phyloP scores from a whole-genome alignment of 2,329 filamentous ascomycete genomes.

The Colletotrichum sp. region DNA sequence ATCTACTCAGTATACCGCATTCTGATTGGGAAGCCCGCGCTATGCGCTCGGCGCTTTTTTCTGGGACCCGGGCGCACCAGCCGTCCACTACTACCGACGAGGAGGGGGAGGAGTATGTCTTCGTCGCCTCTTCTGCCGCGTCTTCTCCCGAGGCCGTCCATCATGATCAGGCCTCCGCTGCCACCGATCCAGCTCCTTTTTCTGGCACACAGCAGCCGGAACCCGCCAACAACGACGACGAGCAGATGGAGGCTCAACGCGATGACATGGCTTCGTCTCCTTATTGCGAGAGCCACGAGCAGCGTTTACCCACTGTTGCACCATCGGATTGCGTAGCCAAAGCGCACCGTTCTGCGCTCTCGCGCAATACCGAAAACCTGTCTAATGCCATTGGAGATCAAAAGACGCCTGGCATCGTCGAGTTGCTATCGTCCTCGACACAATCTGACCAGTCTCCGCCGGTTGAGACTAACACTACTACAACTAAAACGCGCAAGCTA shows the following conservation, averaged over 20 bases:
- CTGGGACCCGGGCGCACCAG: neutral
- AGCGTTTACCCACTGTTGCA: neutral
- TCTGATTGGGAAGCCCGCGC: neutral
- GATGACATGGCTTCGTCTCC: neutral
- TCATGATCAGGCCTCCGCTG: neutral
- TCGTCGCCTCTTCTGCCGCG: rapidly evolving
- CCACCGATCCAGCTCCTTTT: rapidly evolving
- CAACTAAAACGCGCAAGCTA: neutral
- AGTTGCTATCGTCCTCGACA: rapidly evolving
- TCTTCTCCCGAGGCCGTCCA: neutral
- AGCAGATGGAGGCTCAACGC: neutral
- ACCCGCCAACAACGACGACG: rapidly evolving
- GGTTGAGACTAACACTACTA: neutral
- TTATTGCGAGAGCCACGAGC: rapidly evolving
- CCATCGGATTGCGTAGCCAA: neutral
- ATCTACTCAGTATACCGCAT: neutral
- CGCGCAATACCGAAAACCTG: too few relatives aligned
- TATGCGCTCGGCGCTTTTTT: neutral
- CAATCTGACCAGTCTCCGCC: neutral
- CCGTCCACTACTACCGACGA: neutral
- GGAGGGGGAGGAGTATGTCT: neutral
- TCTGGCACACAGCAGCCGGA: neutral
- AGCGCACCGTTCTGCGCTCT: neutral
- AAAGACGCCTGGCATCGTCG: neutral
- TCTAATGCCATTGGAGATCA: neutral